Percentiles rank a stretch among this genome's conserved stretches.
phyloP scores from a whole-genome alignment of 208 protist genomes.

The Kentomonas sorsogonicus region DNA sequence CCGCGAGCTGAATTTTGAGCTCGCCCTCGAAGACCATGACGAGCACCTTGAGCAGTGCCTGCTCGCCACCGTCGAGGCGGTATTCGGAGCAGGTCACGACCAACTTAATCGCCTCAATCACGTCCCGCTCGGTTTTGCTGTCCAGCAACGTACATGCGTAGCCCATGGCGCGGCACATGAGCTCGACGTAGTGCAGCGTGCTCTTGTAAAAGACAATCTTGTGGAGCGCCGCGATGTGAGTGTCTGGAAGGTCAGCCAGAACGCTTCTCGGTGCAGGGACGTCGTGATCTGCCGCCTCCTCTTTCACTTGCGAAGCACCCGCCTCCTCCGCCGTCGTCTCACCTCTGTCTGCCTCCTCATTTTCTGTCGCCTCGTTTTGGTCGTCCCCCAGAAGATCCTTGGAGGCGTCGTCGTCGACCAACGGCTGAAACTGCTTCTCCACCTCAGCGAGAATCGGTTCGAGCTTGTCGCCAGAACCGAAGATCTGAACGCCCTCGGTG shows the following conservation, averaged over 20 bases:
- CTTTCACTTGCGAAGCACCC: conserved; percentile 1
- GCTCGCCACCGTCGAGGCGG: conserved; percentile 56
- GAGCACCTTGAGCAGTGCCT: conserved; percentile 69
- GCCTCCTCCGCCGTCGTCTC: conserved; percentile 14
- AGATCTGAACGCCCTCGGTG: conserved; percentile 20
- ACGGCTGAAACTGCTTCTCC: conserved; percentile 32
- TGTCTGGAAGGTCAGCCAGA: conserved; percentile 22
- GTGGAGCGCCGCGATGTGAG: conserved; percentile 48
- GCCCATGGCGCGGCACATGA: too few relatives aligned
- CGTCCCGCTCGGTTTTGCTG: conserved; percentile 81
- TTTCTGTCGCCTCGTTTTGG: conserved; percentile 19
- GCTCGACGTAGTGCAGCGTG: conserved; percentile 46
- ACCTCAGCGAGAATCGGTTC: conserved; percentile 24
- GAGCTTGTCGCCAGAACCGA: conserved; percentile 25
- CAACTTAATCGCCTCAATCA: conserved; percentile 84
- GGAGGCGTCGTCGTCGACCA: too few relatives aligned
- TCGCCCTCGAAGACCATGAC: conserved; percentile 87
- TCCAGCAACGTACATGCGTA: too few relatives aligned
- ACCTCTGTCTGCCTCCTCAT: conserved; percentile 13
- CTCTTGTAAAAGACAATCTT: conserved; percentile 77
- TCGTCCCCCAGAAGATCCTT: too few relatives aligned
- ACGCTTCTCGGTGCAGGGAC: not conserved
- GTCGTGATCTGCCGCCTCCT: not conserved
- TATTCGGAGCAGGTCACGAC: conserved; percentile 79
- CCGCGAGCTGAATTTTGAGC: conserved; percentile 83